Evolutionary conservation across 1,139 yeast species (phyloP).

Genomic region (Pichia sp.): DNA sequence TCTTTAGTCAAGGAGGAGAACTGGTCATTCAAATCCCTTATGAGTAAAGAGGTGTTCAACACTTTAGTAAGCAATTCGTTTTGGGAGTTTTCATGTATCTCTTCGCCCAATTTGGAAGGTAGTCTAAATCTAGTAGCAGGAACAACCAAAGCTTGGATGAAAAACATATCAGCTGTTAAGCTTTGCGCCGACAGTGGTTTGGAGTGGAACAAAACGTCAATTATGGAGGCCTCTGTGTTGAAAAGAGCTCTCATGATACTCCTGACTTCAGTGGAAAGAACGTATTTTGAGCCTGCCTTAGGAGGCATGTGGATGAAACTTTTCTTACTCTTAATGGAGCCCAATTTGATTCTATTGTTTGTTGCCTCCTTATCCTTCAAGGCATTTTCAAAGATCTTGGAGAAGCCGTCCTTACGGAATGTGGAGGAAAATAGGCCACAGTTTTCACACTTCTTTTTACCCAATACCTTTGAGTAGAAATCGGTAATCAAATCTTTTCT

Average conservation of each 20-base stretch:
- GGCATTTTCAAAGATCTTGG: slow-evolving; percentile 87
- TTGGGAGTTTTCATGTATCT: slow-evolving; percentile 89
- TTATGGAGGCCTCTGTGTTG: slow-evolving; percentile 58
- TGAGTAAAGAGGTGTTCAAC: slow-evolving; percentile 71
- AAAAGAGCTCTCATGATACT: slow-evolving; percentile 74
- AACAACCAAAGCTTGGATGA: slow-evolving; percentile 80
- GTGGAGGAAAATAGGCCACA: slow-evolving; percentile 94
- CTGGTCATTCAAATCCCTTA: slow-evolving; percentile 85
- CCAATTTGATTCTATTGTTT: slow-evolving; percentile 79
- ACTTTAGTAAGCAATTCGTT: slow-evolving; percentile 81
- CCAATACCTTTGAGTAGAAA: slow-evolving; percentile 65
- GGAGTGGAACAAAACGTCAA: slow-evolving; percentile 68
- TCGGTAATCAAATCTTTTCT: slow-evolving; percentile 73
- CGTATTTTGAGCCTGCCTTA: slow-evolving; percentile 74
- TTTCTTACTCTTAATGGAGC: slow-evolving; percentile 55
- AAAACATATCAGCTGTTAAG: slow-evolving; percentile 79
- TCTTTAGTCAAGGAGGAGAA: slow-evolving; percentile 62
- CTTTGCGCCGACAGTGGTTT: slow-evolving; percentile 56
- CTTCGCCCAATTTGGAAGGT: slow-evolving; percentile 96
- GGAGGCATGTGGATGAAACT: slow-evolving; percentile 33
- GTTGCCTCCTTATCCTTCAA: slow-evolving; percentile 74
- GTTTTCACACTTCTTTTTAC: slow-evolving; percentile 87
- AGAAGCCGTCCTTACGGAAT: slow-evolving; percentile 90
- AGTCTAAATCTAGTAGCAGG: slow-evolving; percentile 96
- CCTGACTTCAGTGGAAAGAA: slow-evolving; percentile 81